phyloP scores from a whole-genome alignment of 2,329 filamentous ascomycete genomes.

The Pseudogymnoascus sp. region DNA sequence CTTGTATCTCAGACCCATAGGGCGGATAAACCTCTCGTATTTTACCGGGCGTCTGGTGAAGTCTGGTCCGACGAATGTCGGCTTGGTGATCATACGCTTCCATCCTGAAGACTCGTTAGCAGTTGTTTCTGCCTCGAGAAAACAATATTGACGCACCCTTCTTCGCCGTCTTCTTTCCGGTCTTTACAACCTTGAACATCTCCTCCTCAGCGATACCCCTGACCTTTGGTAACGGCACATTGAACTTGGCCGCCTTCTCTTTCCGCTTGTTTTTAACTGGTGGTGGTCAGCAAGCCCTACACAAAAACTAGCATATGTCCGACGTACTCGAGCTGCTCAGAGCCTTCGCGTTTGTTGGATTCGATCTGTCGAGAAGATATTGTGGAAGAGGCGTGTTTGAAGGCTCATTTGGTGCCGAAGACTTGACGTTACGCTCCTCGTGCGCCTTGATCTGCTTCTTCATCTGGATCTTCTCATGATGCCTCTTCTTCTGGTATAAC shows the following conservation, averaged over 20 bases:
- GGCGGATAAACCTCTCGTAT: conserved; percentile 57
- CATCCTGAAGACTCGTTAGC: not conserved
- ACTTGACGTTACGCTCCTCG: conserved; percentile 91
- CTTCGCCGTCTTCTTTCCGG: conserved; percentile 83
- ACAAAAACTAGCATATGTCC: not conserved
- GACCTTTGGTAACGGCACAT: conserved; percentile 84
- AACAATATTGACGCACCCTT: conserved; percentile 39
- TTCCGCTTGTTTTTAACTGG: conserved; percentile 76
- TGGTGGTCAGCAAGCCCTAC: not conserved
- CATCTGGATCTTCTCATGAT: conserved; percentile 95
- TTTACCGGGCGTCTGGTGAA: conserved; percentile 82
- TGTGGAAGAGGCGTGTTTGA: conserved; percentile 67
- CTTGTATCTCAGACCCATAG: conserved; percentile 68
- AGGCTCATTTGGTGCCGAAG: conserved; percentile 64
- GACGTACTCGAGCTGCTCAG: conserved; percentile 57
- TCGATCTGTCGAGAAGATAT: conserved; percentile 74
- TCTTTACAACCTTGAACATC: conserved; percentile 92
- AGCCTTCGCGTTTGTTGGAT: conserved; percentile 50
- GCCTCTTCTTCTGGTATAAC: conserved; percentile 80
- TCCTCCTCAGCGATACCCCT: conserved; percentile 87
- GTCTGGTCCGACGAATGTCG: conserved; percentile 79
- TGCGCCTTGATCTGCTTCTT: conserved; percentile 83
- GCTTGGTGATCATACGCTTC: conserved; percentile 57
- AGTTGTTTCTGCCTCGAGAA: not conserved
- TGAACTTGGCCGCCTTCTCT: conserved; percentile 86